Base-by-base conservation (phyloP, 768 basidiomycete genomes). In the Psilocybe tampanensis region DNA sequence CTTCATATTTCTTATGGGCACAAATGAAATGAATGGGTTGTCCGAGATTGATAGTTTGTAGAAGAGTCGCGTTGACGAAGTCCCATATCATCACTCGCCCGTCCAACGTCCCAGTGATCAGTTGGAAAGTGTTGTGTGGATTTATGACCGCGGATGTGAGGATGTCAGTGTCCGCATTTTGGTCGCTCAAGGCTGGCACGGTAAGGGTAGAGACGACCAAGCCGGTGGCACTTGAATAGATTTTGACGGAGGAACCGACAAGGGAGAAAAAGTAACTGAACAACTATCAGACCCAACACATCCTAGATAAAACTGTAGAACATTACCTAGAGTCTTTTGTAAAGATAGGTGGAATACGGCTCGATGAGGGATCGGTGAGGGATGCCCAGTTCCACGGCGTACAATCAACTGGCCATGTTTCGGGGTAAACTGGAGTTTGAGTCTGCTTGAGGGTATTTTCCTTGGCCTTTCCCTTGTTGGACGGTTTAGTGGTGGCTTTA, bases 71-170 rank as follows among this genome's bases (percentile, higher is more conserved):
- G 56, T 97, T 95, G 34, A 95, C 74, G 70, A 90, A 95, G 73
- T 98, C 94, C 97, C 97, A 99, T 22, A 97, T 74, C 68, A 91
- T 84, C 60, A 98, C 72, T 33, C 80, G 81, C n/a, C 95, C 96
- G 63, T 94, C 90, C 57, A 86, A 65, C 8, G 92, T 92, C 47
- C 86, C 88, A 11, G 94, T 94, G 61, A 98, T 85, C 60, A 99
- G 73, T 70, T 98, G 97, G 61, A 94, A 91, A 22, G 86, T 79
- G 72, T 97, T 98, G 60, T 86, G 81, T 13, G 97, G 94, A 68
- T 86, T 90, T 54, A 98, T 73, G 39, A 87, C 74, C 39, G 88
- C 83, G 39, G 86, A 83, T 11, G 94, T 93, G 61, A 98, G 83
- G 21, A 77, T 66, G 63, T 82, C 80, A 4, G 79, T 72, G 55